Evolutionary conservation across 139 green algal species (phyloP).

Genomic region (Tetradesmus lagerheimii): DNA sequence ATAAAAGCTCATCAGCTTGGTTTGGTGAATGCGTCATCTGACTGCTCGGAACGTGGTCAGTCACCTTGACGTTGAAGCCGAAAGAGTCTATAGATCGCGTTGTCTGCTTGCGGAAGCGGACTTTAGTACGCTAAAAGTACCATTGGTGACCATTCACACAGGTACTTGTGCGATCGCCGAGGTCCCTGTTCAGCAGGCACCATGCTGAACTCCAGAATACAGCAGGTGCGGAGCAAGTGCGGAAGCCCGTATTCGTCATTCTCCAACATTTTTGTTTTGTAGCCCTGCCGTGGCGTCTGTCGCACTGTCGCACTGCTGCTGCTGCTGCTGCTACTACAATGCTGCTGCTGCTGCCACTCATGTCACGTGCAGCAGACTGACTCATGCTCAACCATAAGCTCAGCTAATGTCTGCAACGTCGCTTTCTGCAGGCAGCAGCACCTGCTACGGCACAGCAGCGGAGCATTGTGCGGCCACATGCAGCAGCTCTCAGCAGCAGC

Average conservation of each 20-base stretch:
- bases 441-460: not conserved
- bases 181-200: not conserved
- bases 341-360: not conserved
- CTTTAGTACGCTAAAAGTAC: not conserved
- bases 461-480: not conserved
- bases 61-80: not conserved
- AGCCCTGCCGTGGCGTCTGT: not conserved
- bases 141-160: not conserved
- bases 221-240: not conserved
- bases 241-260: not conserved
- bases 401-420: not conserved
- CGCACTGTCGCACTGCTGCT: not conserved
- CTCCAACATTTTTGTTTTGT: not conserved
- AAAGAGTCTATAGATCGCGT: too few species aligned
- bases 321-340: not conserved
- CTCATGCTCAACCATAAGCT: not conserved
- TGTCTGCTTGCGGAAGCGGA: not conserved
- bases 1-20: not conserved
- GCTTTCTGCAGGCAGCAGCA: not conserved
- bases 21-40: not conserved
- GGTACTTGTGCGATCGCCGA: not conserved
- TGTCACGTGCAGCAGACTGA: not conserved
- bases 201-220: not conserved
- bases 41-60: not conserved
- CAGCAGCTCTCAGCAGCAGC: conserved; percentile 6